phyloP scores from a whole-genome alignment of 176 grass and related monocot species.

The Ensete ventricosum region DNA sequence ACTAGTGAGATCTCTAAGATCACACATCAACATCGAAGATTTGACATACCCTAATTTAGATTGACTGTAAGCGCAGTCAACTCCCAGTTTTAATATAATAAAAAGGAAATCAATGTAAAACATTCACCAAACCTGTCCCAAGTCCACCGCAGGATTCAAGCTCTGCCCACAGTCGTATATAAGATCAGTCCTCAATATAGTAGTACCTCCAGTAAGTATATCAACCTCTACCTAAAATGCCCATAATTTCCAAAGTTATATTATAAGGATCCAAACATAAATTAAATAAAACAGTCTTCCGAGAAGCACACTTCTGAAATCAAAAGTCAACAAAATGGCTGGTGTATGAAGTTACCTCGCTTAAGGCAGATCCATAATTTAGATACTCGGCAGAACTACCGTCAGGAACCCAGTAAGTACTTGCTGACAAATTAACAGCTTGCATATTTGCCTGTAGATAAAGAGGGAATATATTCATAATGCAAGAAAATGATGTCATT shows the following conservation, averaged over 20 bases:
- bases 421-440: constrained; percentile 26
- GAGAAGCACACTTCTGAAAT: not conserved
- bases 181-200: constrained; percentile 28
- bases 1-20: not conserved
- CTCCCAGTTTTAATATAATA: not conserved
- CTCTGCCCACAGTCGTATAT: constrained; percentile 38
- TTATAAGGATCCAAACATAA: not conserved
- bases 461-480: not conserved
- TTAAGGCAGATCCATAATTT: constrained; percentile 35
- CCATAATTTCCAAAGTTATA: not conserved
- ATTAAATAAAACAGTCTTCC: not conserved
- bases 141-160: constrained; percentile 40
- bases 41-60: not conserved
- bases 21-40: not conserved
- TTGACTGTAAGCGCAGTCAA: not conserved
- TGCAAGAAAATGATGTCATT: not conserved
- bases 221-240: constrained; percentile 30
- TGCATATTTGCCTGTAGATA: constrained; percentile 13
- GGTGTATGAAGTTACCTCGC: constrained; percentile 21
- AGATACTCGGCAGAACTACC: constrained; percentile 6
- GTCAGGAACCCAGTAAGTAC: constrained; percentile 25
- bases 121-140: constrained; percentile 25
- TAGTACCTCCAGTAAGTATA: constrained; percentile 34
- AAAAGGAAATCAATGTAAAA: not conserved
- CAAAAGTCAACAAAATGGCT: not conserved